Evolutionary conservation across 768 basidiomycete genomes (phyloP), one percentile per base, ranked within the genome.

Genomic region (Pleurotus pulmonarius): DNA sequence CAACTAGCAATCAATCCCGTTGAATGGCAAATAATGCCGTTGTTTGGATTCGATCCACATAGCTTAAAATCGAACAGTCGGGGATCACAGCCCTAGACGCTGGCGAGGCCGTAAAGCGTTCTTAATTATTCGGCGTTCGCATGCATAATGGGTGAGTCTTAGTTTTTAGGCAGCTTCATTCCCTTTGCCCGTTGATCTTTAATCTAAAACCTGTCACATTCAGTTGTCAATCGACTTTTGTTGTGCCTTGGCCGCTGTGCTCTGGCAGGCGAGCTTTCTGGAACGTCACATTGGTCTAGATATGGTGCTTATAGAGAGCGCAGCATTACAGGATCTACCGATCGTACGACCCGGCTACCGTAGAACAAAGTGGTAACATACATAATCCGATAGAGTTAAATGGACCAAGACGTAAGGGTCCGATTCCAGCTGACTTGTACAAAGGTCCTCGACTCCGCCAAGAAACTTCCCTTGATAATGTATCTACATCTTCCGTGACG

Each of bases 401-500:
- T 34, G 20, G 20, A 20, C 20, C 3, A 20, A 20, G 20, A 44
- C 41, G 41, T 44, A 44, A 44, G 41, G 41, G 41, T 44, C 41
- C n/a, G 20, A 16, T 16, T 44, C 11, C 15, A 53, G 18, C 51
- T 41, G 51, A 18, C 22, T 53, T 22, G 51, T 22, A 22, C 51
- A 41, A 47, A 53, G 51, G 41, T n/a, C 9, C 38, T n/a, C 38
- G 13, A 41, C 4, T 24, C 12, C 11, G 51, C 51, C 51, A 53
- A 53, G 51, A 25, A n/a, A 15, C 22, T 20, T 20, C 38, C 46
- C 15, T 16, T 16, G 37, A 41, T 40, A 25, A 53, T 39, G 6
- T 20, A 5, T 47, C n/a, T 53, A 53, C 22, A 53, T 25, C 51
- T 40, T 53, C 51, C 51, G 51, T 53, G 51, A 53, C 13, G 51